These are phyloP conservation scores for Colletotrichum viniferum DNA, from an alignment of 2,329 filamentous ascomycete species.

Conservation along the genomic window DNA sequence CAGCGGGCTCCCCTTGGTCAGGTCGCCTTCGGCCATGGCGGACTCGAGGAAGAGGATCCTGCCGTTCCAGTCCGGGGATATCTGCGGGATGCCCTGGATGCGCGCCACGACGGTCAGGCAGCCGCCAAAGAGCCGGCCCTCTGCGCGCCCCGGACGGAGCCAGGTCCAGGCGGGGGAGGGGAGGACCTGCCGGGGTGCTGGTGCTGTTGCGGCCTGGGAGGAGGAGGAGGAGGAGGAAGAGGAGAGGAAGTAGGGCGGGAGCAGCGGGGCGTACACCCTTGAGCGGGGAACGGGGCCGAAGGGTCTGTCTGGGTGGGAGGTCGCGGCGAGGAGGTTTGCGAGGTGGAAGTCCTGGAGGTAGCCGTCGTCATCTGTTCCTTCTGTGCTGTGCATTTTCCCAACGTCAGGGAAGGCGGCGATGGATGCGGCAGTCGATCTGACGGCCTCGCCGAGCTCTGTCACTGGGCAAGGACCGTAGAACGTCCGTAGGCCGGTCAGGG, in stretches of 20 bases:
- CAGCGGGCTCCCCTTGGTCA: conserved; percentile 27
- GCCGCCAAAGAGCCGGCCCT: conserved; percentile 49
- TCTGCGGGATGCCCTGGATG: conserved; percentile 33
- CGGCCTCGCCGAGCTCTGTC: conserved; percentile 39
- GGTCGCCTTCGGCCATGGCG: conserved; percentile 33
- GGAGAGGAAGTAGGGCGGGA: neutral
- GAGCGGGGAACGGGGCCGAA: conserved; percentile 37
- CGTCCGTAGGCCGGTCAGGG: conserved; percentile 41
- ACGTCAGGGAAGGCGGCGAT: neutral
- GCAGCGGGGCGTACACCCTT: conserved; percentile 30
- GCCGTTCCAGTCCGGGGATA: conserved; percentile 41
- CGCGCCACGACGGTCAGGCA: conserved; percentile 45
- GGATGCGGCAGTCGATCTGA: conserved; percentile 1
- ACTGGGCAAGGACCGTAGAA: conserved; percentile 47
- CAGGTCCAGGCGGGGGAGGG: conserved; percentile 38
- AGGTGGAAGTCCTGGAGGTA: conserved; percentile 34
- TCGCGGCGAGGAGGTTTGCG: conserved; percentile 35
- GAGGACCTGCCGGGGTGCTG: conserved; percentile 29
- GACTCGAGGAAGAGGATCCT: conserved; percentile 47
- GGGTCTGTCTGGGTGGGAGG: conserved; percentile 26
- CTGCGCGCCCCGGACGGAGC: conserved; percentile 36
- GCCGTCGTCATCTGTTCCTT: conserved; percentile 11
- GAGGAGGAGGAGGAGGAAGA: neutral
- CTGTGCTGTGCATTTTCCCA: neutral
- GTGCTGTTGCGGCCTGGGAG: conserved; percentile 24